Evolutionary conservation across 768 basidiomycete species (phyloP).

Genomic region (Collybia sordida): DNA sequence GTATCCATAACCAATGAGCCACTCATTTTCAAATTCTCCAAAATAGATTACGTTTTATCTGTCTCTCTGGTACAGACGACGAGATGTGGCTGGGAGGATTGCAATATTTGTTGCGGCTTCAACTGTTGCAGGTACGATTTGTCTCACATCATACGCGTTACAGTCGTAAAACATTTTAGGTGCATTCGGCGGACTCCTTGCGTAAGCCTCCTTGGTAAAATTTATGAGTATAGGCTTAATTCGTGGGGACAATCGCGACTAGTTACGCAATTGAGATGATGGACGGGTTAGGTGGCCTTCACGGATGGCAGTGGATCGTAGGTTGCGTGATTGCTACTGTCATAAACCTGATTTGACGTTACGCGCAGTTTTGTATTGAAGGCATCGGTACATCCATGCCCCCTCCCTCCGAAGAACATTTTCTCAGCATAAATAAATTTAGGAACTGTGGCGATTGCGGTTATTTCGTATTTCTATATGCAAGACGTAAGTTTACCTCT

Average conservation of each 20-base stretch:
- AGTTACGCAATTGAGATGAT: slow-evolving; percentile 47
- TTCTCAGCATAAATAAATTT: too few species aligned
- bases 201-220: slow-evolving; percentile 25
- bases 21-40: not conserved
- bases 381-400: slow-evolving; percentile 27
- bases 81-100: slow-evolving; percentile 56
- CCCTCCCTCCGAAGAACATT: not conserved
- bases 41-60: slow-evolving; percentile 40
- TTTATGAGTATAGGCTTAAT: slow-evolving; percentile 12
- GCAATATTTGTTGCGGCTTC: slow-evolving; percentile 66
- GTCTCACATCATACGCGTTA: not conserved
- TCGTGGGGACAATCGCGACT: slow-evolving; percentile 8
- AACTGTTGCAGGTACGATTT: slow-evolving; percentile 42
- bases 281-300: slow-evolving; percentile 36
- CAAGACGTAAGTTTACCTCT: slow-evolving; percentile 39
- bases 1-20: not conserved
- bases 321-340: slow-evolving; percentile 10
- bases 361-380: slow-evolving; percentile 41
- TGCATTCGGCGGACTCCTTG: slow-evolving; percentile 48
- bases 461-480: slow-evolving; percentile 53
- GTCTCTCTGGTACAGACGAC: slow-evolving; percentile 58
- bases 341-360: not conserved
- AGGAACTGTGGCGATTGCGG: slow-evolving; percentile 25
- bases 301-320: slow-evolving; percentile 53
- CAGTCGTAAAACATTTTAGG: slow-evolving; percentile 22